Conservation (phyloP, 306 rosid genomes). For the Biancaea sappan region DNA sequence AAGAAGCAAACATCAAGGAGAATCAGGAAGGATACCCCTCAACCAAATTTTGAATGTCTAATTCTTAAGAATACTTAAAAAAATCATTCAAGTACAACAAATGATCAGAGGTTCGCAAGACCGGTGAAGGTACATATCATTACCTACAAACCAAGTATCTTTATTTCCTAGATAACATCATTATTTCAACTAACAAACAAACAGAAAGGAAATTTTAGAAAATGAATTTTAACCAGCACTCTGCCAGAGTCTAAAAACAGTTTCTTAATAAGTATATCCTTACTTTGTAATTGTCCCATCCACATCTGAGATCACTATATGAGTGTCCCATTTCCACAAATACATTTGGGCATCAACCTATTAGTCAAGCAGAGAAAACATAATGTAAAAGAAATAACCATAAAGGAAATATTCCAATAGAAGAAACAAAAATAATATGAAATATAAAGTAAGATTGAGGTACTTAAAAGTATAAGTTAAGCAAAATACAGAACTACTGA, state of each 20-base stretch:
- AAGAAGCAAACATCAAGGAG: not conserved
- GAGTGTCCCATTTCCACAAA: slow-evolving; percentile 93
- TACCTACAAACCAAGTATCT: slow-evolving; percentile 15
- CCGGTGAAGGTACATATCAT: slow-evolving; percentile 5
- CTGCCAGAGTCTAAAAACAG: slow-evolving; percentile 2
- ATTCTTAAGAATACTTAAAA: not conserved
- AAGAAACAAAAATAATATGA: slow-evolving; percentile 12
- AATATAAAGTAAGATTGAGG: slow-evolving; percentile 13
- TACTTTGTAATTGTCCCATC: slow-evolving; percentile 98
- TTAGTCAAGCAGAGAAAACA: slow-evolving; percentile 33
- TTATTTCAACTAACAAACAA: slow-evolving; percentile 5
- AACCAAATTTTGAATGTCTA: not conserved
- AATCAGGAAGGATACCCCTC: not conserved
- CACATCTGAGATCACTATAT: slow-evolving; percentile 92
- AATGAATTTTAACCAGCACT: slow-evolving; percentile 3
- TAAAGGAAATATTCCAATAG: slow-evolving; percentile 16
- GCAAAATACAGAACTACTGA: slow-evolving; percentile 33
- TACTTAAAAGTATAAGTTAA: slow-evolving; percentile 11
- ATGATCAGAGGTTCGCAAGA: not conserved
- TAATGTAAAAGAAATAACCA: slow-evolving; percentile 17
- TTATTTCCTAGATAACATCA: slow-evolving; percentile 21
- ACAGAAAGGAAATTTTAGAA: slow-evolving; percentile 22
- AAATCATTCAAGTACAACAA: not conserved
- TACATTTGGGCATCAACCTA: slow-evolving; percentile 88
- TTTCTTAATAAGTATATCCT: slow-evolving; percentile 28